phyloP scores from a whole-genome alignment of 306 rosid genomes.

The Castanea sativa region DNA sequence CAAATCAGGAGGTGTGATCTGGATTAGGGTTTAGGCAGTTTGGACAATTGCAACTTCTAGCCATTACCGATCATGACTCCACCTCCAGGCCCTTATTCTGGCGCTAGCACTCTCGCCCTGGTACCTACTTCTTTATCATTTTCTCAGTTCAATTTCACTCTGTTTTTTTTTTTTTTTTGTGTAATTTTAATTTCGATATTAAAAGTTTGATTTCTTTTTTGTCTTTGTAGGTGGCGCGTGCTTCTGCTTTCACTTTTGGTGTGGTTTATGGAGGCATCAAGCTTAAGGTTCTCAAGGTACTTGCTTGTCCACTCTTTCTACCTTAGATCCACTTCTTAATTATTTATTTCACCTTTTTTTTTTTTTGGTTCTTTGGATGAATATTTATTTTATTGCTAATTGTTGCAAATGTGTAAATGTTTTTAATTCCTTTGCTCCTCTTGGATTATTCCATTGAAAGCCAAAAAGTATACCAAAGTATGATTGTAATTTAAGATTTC shows the following conservation, averaged over 20 bases:
- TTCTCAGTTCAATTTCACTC: background rate
- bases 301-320: background rate
- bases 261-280: constrained; percentile 44
- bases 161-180: background rate
- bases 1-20: constrained; percentile 20
- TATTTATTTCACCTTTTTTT: background rate
- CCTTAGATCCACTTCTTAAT: background rate
- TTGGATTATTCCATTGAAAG: too few species aligned
- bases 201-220: background rate
- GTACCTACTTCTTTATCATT: constrained; percentile 2
- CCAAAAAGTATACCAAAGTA: too few species aligned
- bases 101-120: constrained; percentile 49
- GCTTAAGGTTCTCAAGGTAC: constrained; percentile 41
- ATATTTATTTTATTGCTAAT: too few species aligned
- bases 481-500: too few species aligned
- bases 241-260: constrained; percentile 39
- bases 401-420: too few species aligned
- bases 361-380: too few species aligned
- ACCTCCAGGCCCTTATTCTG: constrained; percentile 48
- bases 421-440: too few species aligned
- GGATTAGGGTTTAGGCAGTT: background rate
- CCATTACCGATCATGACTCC: constrained; percentile 32
- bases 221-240: constrained; percentile 43
- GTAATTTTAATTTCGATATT: background rate
- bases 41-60: background rate